A percentile compares a stretch with the other conserved stretches of the same genome.
These are phyloP conservation scores for Colletotrichum trifolii DNA, from an alignment of 2,329 filamentous ascomycete species.

Conservation along the genomic window DNA sequence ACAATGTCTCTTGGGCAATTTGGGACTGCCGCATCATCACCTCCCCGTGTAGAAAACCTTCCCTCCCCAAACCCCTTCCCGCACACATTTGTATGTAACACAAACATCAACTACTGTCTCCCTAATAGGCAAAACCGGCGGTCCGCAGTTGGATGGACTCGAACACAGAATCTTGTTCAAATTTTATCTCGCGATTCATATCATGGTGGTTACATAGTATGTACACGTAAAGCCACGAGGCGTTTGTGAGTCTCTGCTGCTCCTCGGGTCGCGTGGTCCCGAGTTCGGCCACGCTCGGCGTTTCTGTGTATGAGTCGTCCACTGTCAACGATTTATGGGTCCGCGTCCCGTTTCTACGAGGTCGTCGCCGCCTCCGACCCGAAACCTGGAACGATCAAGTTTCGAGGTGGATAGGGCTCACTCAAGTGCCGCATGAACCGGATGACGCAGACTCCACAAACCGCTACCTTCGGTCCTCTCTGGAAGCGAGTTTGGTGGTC, in stretches of 20 bases:
- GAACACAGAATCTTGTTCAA: slow-evolving; percentile 10
- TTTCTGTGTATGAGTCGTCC: slow-evolving; percentile 13
- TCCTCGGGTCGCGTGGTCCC: slow-evolving; percentile 11
- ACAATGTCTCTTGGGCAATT: slow-evolving; percentile 6
- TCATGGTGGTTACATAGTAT: background rate
- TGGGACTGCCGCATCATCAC: background rate
- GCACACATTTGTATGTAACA: slow-evolving; percentile 36
- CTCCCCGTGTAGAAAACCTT: slow-evolving; percentile 31
- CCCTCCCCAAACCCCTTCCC: slow-evolving; percentile 11
- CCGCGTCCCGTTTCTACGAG: background rate
- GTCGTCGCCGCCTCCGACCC: background rate
- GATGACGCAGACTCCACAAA: too few species aligned
- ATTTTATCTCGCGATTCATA: background rate
- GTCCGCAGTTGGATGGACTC: slow-evolving; percentile 35
- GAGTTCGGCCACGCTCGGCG: slow-evolving; percentile 20
- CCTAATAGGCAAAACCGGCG: slow-evolving; percentile 35
- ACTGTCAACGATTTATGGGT: slow-evolving; percentile 1
- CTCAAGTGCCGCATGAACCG: too few species aligned
- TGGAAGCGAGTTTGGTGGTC: too few species aligned
- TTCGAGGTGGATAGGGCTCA: background rate
- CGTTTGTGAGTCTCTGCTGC: background rate
- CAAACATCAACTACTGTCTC: slow-evolving; percentile 30
- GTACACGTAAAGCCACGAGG: background rate
- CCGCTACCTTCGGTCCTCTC: too few species aligned
- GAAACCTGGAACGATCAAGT: background rate